Evolutionary conservation across 176 grass and related monocot genomes (phyloP).

Genomic region (Triticum dicoccoides): DNA sequence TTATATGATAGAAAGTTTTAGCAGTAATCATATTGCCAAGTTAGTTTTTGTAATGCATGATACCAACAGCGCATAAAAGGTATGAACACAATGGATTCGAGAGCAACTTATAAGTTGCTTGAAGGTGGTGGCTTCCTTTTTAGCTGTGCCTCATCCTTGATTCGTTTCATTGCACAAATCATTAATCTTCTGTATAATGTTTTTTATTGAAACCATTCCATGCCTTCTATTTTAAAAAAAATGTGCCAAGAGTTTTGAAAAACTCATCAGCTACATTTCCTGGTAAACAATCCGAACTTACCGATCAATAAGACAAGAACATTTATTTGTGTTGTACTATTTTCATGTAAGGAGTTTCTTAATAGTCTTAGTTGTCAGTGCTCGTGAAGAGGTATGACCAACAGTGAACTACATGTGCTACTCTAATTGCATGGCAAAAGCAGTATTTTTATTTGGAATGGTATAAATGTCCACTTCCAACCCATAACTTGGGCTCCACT

Average conservation of each 20-base stretch:
- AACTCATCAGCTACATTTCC: neutral
- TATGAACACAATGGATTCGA: neutral
- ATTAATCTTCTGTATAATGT: neutral
- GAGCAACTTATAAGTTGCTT: constrained; percentile 2
- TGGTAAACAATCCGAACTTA: neutral
- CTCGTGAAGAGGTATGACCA: neutral
- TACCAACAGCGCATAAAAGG: neutral
- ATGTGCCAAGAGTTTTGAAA: neutral
- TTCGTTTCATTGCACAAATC: neutral
- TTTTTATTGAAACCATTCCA: neutral
- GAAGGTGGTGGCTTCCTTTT: neutral
- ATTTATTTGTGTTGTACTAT: neutral
- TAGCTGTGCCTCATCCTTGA: neutral
- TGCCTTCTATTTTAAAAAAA: neutral
- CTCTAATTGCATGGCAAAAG: neutral
- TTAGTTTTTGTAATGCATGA: neutral
- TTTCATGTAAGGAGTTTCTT: neutral
- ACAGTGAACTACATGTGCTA: neutral
- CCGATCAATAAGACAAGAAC: neutral
- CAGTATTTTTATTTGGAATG: neutral
- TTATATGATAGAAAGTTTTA: neutral
- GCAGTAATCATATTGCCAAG: neutral
- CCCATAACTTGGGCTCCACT: neutral
- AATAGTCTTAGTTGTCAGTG: neutral
- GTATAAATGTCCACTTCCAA: neutral